Evolutionary conservation across 192 early-diverging fungal genomes (phyloP).

Genomic region (Rhizoclosmatium sp.): DNA sequence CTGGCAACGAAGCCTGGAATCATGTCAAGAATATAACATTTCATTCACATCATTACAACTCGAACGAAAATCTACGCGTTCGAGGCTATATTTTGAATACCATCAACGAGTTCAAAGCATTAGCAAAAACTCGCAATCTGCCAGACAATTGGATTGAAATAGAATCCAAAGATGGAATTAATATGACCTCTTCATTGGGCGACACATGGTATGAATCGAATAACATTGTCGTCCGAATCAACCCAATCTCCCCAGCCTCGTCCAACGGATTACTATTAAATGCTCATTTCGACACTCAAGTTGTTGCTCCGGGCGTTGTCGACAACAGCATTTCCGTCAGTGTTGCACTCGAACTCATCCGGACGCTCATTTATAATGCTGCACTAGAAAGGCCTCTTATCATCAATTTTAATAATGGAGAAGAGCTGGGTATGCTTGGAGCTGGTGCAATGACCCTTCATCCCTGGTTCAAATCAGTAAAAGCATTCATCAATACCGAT

Average conservation of each 20-base stretch:
- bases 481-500: conserved; percentile 59
- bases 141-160: conserved; percentile 14
- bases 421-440: conserved; percentile 54
- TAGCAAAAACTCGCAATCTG: conserved; percentile 8
- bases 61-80: conserved; percentile 25
- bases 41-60: conserved; percentile 26
- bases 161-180: conserved; percentile 15
- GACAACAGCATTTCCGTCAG: conserved; percentile 56
- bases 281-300: conserved; percentile 56
- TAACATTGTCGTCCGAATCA: conserved; percentile 26
- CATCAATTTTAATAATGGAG: conserved; percentile 59
- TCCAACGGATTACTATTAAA: conserved; percentile 46
- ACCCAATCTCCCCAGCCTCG: neutral
- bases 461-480: conserved; percentile 47
- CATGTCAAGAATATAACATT: conserved; percentile 23
- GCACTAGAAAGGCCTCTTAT: conserved; percentile 43
- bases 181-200: conserved; percentile 7
- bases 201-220: conserved; percentile 33
- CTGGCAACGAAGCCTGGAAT: conserved; percentile 33
- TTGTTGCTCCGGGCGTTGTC: conserved; percentile 47
- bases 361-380: conserved; percentile 32
- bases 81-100: conserved; percentile 1
- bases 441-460: conserved; percentile 48
- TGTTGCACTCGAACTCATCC: conserved; percentile 49
- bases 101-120: conserved; percentile 1